Conservation (phyloP, 176 grass and related monocot species). For the Thinopyrum elongatum region DNA sequence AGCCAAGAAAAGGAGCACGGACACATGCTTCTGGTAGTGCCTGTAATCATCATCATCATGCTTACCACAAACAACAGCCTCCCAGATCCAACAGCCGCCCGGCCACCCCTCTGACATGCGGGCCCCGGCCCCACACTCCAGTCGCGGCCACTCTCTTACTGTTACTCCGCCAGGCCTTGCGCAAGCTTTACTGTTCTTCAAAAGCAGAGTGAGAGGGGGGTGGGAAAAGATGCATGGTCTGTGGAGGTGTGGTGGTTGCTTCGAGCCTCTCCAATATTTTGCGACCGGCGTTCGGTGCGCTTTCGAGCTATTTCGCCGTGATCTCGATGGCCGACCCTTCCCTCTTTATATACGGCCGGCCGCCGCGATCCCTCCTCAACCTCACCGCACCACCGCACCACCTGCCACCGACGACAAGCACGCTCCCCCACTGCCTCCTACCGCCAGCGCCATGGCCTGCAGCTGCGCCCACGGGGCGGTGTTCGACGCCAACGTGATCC, state of each 20-base stretch:
- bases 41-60: constrained; percentile 29
- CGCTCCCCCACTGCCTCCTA: neutral
- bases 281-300: constrained; percentile 16
- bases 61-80: constrained; percentile 26
- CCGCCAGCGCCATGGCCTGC: neutral
- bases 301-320: constrained; percentile 10
- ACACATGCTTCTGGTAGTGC: constrained; percentile 20
- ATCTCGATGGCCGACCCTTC: constrained; percentile 27
- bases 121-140: constrained; percentile 14
- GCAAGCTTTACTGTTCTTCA: constrained; percentile 48
- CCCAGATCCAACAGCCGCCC: neutral
- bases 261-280: constrained; percentile 31
- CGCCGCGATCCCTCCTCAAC: neutral
- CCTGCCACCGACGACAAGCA: neutral
- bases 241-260: constrained; percentile 27
- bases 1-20: constrained; percentile 54
- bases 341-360: constrained; percentile 22
- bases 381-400: neutral
- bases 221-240: neutral
- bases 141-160: neutral
- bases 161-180: neutral
- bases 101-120: neutral
- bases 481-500: constrained; percentile 53
- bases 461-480: constrained; percentile 23
- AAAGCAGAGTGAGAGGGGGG: neutral